Evolutionary conservation across 805 yeast genomes (phyloP).

Genomic region (Ogataea thermomethanolica): DNA sequence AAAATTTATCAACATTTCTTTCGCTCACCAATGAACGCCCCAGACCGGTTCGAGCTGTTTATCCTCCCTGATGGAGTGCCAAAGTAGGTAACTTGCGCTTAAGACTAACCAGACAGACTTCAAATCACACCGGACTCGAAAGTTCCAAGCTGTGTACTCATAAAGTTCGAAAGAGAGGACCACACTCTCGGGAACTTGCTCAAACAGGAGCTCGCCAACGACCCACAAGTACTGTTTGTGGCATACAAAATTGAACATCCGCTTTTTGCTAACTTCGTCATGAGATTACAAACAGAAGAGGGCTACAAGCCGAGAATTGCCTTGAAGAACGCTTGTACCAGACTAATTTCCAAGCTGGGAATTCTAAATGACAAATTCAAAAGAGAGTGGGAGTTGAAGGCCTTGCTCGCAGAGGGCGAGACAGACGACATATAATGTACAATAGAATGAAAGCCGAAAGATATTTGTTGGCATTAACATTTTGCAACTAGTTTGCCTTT

Average conservation of each 20-base stretch:
- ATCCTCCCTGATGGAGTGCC: constrained; percentile 97
- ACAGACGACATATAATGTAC: constrained; percentile 33
- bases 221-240: constrained; percentile 87
- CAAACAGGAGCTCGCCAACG: constrained; percentile 80
- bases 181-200: constrained; percentile 92
- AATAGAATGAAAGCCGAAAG: constrained; percentile 4
- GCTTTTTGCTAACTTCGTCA: constrained; percentile 86
- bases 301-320: constrained; percentile 92
- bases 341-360: constrained; percentile 75
- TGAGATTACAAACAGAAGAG: constrained; percentile 95
- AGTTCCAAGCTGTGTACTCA: constrained; percentile 90
- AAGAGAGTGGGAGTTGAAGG: constrained; percentile 90
- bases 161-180: constrained; percentile 94
- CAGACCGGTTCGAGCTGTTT: constrained; percentile 97
- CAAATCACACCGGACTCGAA: constrained; percentile 89
- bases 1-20: constrained; percentile 11
- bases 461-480: not conserved
- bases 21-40: constrained; percentile 77
- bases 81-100: constrained; percentile 51
- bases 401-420: constrained; percentile 56
- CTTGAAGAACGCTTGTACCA: constrained; percentile 81
- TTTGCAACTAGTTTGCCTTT: constrained; percentile 2
- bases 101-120: constrained; percentile 41
- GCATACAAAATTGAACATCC: constrained; percentile 99
- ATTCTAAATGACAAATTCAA: constrained; percentile 72